Conservation (phyloP, 2,329 filamentous ascomycete genomes). For the Colletotrichum somersetense region DNA sequence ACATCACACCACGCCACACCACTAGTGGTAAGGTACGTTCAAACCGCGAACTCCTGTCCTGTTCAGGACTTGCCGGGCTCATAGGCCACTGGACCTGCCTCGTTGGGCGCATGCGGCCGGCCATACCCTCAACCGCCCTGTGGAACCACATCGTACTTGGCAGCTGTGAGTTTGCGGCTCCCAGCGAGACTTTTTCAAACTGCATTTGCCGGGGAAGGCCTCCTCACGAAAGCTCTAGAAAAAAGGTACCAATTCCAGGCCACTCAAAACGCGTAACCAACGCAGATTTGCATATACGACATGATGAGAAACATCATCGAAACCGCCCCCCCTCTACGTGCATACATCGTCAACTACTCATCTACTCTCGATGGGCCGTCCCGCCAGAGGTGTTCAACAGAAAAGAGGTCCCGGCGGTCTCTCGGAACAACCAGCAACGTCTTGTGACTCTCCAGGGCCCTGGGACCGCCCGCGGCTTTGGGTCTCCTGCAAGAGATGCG, state of each 20-base stretch:
- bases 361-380: neutral
- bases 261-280: neutral
- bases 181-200: constrained; percentile 9
- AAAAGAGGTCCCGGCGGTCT: neutral
- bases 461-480: neutral
- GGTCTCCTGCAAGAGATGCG: neutral
- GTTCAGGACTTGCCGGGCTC: constrained; percentile 8
- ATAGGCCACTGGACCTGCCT: constrained; percentile 5
- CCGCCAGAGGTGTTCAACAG: neutral
- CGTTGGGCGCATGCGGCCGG: neutral
- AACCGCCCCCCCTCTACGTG: neutral
- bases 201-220: too few relatives aligned
- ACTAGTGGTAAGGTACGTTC: too few relatives aligned
- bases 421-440: neutral
- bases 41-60: constrained; percentile 9
- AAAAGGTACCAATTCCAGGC: too few relatives aligned
- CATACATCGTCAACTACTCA: neutral
- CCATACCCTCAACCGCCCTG: neutral
- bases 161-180: constrained; percentile 3
- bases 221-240: neutral
- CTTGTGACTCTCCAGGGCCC: neutral
- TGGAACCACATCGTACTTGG: constrained; percentile 13
- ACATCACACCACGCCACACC: neutral
- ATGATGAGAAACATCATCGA: neutral
- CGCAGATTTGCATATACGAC: constrained; percentile 1